Base-by-base conservation (phyloP, 768 basidiomycete genomes). In the Lentinula guzmanii region DNA sequence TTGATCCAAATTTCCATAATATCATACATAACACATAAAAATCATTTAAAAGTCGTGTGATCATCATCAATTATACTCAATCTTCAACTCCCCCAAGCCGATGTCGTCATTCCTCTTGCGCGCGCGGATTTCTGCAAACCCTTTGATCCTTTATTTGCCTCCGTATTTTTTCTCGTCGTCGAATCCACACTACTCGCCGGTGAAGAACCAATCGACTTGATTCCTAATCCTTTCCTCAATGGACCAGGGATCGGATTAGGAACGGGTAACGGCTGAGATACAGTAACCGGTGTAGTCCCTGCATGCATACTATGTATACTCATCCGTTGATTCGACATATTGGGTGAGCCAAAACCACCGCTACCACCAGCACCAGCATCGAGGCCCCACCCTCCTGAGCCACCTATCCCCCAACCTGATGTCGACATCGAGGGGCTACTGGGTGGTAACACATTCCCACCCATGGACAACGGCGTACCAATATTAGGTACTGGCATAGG, bases 291-390 rank as follows among this genome's bases (percentile, higher is more conserved):
- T 28, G 59, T 60, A 31, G 39, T 60, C 10, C 59, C 59, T 6
- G 59, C 59, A 33, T 60, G 58, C 9, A 60, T 10, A 52, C 58
- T 60, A 33, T 60, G 58, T 11, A 60, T 10, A 52, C 58, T 60
- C 33, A 45, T 9, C 51, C 58, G 24, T 16, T 39, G 34, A 18
- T 35, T 39, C 3, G 41, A 39, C 37, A 39, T 28, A 21, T 31
- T 42, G 41, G 41, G 34, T 16, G 34, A 42, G 13, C 18, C 18
- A 18, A 21, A 15, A 39, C 55, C 55, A 13, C 28, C 35, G 16
- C 21, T 24, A 16, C 6, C 24, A 39, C 10, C 35, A 11, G 34
- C 46, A 33, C 6, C 15, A 28, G 28, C 28, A 18, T n/a, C 48
- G 1, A 16, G 10, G 34, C 45, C 48, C 45, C 58, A 59, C 5